Evolutionary conservation across 108 stramenopile species (phyloP).

Genomic region (Tribonema minus): DNA sequence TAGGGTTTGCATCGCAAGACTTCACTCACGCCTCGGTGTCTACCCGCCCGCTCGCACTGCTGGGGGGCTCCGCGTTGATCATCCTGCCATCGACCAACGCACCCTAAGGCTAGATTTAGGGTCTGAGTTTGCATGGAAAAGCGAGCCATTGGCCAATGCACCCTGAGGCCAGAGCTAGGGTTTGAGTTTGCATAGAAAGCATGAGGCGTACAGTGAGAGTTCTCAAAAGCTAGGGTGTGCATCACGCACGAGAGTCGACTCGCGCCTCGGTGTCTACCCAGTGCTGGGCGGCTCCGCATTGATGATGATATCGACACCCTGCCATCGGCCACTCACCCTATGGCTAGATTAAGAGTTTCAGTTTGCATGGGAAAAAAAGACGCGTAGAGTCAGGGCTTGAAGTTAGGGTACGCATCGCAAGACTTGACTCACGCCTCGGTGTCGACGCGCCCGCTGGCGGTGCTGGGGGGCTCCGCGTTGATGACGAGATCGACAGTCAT

Average conservation of each 20-base stretch:
- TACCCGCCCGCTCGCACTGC: conserved; percentile 54
- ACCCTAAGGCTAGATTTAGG: conserved; percentile 33
- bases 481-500: conserved; percentile 95
- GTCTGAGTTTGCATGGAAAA: too few relatives aligned
- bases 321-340: too few relatives aligned
- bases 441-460: conserved; percentile 64
- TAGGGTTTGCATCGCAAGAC: too few relatives aligned
- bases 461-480: conserved; percentile 78
- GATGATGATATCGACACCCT: conserved; percentile 93
- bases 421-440: conserved; percentile 68
- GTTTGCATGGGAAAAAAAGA: too few relatives aligned
- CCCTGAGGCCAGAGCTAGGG: too few relatives aligned
- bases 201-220: too few relatives aligned
- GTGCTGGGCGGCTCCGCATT: conserved; percentile 78
- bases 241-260: conserved; percentile 52
- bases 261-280: conserved; percentile 69
- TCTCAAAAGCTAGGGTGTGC: too few relatives aligned
- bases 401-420: too few relatives aligned
- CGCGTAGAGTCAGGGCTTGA: too few relatives aligned
- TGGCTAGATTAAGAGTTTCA: too few relatives aligned
- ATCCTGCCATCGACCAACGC: conserved; percentile 44
- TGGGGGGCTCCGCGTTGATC: conserved; percentile 83
- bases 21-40: conserved; percentile 76
- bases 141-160: too few relatives aligned
- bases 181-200: too few relatives aligned